Percentiles rank a stretch among this genome's conserved stretches.
phyloP scores from a whole-genome alignment of 768 basidiomycete genomes.

The Trametes elegans region DNA sequence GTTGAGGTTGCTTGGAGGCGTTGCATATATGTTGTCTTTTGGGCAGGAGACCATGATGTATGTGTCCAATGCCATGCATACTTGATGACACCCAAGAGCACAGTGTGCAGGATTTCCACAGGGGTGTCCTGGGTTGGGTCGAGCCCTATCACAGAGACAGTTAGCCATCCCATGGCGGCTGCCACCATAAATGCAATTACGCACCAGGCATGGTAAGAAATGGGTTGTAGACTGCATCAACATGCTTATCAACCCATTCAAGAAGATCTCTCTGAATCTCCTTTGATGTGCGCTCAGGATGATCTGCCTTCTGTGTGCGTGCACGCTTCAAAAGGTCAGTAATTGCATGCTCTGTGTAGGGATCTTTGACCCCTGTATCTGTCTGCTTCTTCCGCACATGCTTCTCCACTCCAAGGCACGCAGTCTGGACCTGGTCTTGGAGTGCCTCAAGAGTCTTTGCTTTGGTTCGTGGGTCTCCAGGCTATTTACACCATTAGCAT shows the following conservation, averaged over 20 bases:
- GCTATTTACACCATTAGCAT: neutral
- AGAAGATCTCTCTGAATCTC: conserved; percentile 7
- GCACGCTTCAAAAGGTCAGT: conserved; percentile 26
- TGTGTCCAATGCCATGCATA: conserved; percentile 40
- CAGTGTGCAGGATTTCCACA: conserved; percentile 44
- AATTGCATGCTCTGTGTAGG: conserved; percentile 39
- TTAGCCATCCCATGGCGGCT: neutral
- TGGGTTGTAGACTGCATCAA: neutral
- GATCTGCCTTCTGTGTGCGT: neutral
- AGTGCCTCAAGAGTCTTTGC: neutral
- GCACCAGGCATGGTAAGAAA: neutral
- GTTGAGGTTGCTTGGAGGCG: conserved; percentile 35
- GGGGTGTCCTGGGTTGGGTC: conserved; percentile 28
- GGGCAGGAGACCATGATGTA: conserved; percentile 29
- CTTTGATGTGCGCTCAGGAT: conserved; percentile 15
- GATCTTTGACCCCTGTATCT: conserved; percentile 38
- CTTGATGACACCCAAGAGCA: conserved; percentile 42
- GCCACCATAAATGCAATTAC: neutral
- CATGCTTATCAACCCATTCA: neutral
- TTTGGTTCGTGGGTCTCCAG: neutral
- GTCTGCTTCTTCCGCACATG: conserved; percentile 31
- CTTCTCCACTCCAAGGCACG: conserved; percentile 33
- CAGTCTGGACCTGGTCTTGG: conserved; percentile 30
- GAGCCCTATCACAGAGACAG: conserved; percentile 15
- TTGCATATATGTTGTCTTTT: conserved; percentile 28